Base-by-base conservation (phyloP, 306 rosid species). In the Pterocarpus santalinus region DNA sequence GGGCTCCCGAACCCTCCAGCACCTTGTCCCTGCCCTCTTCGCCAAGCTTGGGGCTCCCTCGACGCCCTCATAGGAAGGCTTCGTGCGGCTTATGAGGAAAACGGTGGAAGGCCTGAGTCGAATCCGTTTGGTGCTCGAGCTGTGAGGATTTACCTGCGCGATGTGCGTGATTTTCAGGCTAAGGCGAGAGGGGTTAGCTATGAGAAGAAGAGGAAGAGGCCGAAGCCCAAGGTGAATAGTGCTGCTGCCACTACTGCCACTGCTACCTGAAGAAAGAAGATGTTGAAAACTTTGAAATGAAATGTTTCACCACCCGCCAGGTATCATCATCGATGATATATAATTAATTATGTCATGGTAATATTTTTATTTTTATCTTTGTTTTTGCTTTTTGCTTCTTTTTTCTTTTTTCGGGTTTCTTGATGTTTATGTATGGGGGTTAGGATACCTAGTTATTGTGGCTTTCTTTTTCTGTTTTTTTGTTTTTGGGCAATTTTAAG, bases 1-100 rank as follows among this genome's bases (percentile, higher is more conserved):
- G 99, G 99, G 0, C 88, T 90, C 3, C 97, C 98, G 0, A 93
- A 90, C 89, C 99, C 99, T 0, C 99, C 99, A 0, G 97, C 96
- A 0, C 96, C 99, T 0, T 95, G 99, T 33, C 98, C 99, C 12
- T 95, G 99, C 85, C 99, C 99, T 8, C 90, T 95, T 1, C 80
- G 98, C 0, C 99, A 95, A 43, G 99, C 99, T 0, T 95, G 99
- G 99, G 99, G 98, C 5, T 89, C 94, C 87, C 93, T 95, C 4
- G 99, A 95, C 58, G 98, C 99, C 2, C 96, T 95, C 71, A 85
- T 95, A 52, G 99, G 99, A 28, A 92, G 99, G 41, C 98, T 95
- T 49, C 88, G 99, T 0, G 99, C 99, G 0, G 99, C 99, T 17
- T 95, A 81, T 9, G 99, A 95, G 68, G 99, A 95, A 76, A 87